Evolutionary conservation across 164 flowering plant species (phyloP), one percentile per base, ranked within the genome.

Genomic region (Tinospora cordifolia): DNA sequence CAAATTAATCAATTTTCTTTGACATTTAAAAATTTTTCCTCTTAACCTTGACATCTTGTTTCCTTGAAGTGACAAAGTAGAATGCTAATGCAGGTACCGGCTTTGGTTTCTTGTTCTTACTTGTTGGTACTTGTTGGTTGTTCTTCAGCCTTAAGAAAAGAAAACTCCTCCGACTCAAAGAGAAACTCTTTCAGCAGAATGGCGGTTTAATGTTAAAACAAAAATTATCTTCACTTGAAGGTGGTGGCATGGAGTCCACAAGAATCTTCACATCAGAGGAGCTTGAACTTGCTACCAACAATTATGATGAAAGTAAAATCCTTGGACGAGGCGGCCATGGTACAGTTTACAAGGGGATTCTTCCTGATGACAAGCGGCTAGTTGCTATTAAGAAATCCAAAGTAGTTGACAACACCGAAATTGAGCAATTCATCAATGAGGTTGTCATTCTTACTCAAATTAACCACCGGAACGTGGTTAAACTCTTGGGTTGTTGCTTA

Each of bases 361-460:
- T 74, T 9, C 63, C 73, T 30, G 36, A 30, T 10, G 66, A 65
- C 68, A 14, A 75, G 2, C 44, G 66, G 0, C 15, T 70, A 44
- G 73, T 75, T 19, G 77, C 77, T 14, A 75, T 75, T 10, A 72
- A 79, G 63, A 79, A 73, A 63, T 73, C 81, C 13, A 75, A 63
- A 65, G 17, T 63, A 59, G 57, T 68, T 9, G 77, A 76, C 22
- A 44, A 76, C 38, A 67, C 3, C 36, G 79, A 76, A 39, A 71
- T 79, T 13, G 66, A 73, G 38, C 77, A 70, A 65, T 72, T 79
- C 36, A 79, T 72, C n/a, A 75, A 73, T 26, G 78, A 75, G 64
- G 71, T 78, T 10, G 71, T 54, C n/a, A 72, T 79, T 39, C 67
- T 73, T 8, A 54, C 75, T 17, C 79, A 74, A 24, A 64, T 79